Base-by-base conservation (phyloP, 2,329 filamentous ascomycete genomes). In the Cytospora chrysosperma region DNA sequence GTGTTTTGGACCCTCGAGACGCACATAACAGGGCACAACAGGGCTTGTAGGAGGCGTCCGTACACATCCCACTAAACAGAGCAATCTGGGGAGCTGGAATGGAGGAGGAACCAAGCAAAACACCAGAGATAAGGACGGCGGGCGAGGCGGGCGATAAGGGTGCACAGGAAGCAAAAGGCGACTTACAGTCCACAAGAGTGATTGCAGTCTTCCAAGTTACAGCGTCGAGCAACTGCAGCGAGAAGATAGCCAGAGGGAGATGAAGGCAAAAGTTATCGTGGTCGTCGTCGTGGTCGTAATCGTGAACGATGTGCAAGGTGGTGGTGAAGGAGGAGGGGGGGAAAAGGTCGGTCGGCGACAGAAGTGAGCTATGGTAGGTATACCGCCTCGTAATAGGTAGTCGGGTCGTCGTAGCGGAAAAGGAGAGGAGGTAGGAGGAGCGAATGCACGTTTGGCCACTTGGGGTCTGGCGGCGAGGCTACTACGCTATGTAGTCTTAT, bases 381-480 rank as follows among this genome's bases (percentile, higher is more conserved):
- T 55, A 61, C 59, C 51, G 51, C 59, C 59, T 43, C 32, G 51
- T 53, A 49, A 37, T 40, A 43, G 63, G 51, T 53, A 49, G 40
- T 40, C 52, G 63, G 53, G 50, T 53, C 52, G 55, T 47, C 55
- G 49, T 43, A 58, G 63, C 50, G 49, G 55, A 40, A 62, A 59
- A 62, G 49, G 60, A 54, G 60, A 56, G 63, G n/a, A n/a, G 56
- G 26, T 32, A 47, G 57, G 61, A 34, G 56, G 49, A 55, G 49
- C 59, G 32, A 43, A 51, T 34, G 26, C 59, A 40, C 59, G 30
- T 56, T 61, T 49, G 34, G 50, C 53, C 60, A 53, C 50, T 54
- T 62, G 63, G 58, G 52, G 59, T 56, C n/a, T 55, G 63, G 63
- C 63, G 49, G 56, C 43, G 27, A 49, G 56, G 63, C 63, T 65